Evolutionary conservation across 495 filamentous ascomycete species (phyloP), one percentile per base, ranked within the genome.

Genomic region (Podospora appendiculata): DNA sequence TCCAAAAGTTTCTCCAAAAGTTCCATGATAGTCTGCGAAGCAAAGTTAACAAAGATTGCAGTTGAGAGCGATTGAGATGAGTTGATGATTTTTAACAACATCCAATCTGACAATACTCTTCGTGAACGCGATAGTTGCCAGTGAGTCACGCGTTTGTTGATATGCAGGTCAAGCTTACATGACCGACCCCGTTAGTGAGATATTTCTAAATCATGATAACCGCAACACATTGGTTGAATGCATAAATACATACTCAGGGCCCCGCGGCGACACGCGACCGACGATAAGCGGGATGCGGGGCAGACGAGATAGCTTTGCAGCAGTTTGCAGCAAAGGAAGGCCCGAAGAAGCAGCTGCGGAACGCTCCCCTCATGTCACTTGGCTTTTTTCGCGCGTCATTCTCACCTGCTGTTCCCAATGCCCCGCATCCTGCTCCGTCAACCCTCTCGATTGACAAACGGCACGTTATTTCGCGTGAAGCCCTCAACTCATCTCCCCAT

Each of bases 401-500:
- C 41, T 44, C 41, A n/a, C 13, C 25, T 25, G 25, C 25, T 25
- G 25, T 25, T 25, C 25, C 5, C 25, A 25, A 25, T 71, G 69
- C 69, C 69, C 69, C 69, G 65, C 69, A 71, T 58, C 38, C 47
- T 58, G 52, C 58, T 65, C 59, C 57, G 52, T 51, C 61, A 65
- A 64, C 64, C 63, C 58, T 55, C 58, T 61, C 58, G 42, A 59
- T 61, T 59, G 41, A 54, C 12, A 25, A 25, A 25, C 25, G 25
- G 25, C 25, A 25, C 25, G 25, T 25, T 25, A 5, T 25, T 25
- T 25, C 5, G 25, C 25, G 25, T 25, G 25, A 25, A 25, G 25
- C 25, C 25, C 2, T 25, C 2, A 2, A 2, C 25, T 25, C 2
- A 25, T 25, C 25, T 25, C 2, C 25, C 25, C 25, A 25, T 5